Base-by-base conservation (phyloP, 495 filamentous ascomycete genomes). In the Aspergillus ellipticus region DNA sequence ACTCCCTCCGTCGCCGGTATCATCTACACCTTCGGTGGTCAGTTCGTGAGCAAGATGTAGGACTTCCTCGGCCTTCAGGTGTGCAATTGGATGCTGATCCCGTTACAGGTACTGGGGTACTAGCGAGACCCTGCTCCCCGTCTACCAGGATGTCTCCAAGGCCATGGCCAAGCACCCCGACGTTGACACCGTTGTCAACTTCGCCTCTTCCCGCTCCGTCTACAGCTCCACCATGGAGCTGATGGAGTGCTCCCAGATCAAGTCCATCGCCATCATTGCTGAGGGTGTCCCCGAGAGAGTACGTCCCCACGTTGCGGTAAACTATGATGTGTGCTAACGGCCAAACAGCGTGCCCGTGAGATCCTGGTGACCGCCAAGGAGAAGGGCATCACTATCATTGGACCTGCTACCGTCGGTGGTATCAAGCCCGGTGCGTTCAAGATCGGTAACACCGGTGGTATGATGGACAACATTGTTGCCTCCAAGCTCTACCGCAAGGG, bases 401-500 rank as follows among this genome's bases (percentile, higher is more conserved):
- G 94, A 53, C 94, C 94, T 57, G 94, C 94, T 56, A 98, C 94
- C 53, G 94, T 98, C 59, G 94, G 94, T 85, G 94, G 94, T 68
- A 97, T 98, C 82, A 98, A 98, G 84, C 94, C 94, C 57, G 95
- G 94, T 75, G 87, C 89, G 69, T 98, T 89, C 85, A 98, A 97
- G 85, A 98, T 98, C 60, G 94, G 94, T 74, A 98, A 98, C 83
- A 98, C 94, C 59, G 94, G 94, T 84, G 94, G 94, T 75, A 98
- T 98, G 94, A 98, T 98, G 94, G 94, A 98, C 84, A 98, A 98
- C 84, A 98, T 98, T 66, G 94, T 98, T 56, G 92, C 94, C 63
- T 97, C 95, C 75, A 98, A 97, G 86, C 90, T 98, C 49, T 98
- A 98, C 86, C 94, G 94, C 75, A 90, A 90, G 77, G 94, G 94